phyloP scores from a whole-genome alignment of 164 flowering plant species.

The Liquidambar formosana region DNA sequence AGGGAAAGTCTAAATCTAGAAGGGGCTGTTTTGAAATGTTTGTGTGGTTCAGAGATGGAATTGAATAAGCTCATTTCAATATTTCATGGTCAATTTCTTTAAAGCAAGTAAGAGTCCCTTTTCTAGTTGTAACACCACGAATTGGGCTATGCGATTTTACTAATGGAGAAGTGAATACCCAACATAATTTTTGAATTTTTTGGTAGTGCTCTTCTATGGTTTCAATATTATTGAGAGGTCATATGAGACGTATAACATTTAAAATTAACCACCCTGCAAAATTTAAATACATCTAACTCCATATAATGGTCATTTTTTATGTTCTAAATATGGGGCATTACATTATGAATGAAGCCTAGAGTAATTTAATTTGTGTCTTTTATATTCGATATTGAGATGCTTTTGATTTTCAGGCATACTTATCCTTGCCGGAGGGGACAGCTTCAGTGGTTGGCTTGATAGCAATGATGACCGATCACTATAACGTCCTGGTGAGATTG shows the following conservation, averaged over 20 bases:
- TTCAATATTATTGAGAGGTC: neutral
- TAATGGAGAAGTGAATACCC: no score
- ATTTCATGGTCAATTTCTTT: no score
- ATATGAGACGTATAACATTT: neutral
- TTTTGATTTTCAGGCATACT: constrained; percentile 70
- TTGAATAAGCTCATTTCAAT: no score
- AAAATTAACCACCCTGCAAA: neutral
- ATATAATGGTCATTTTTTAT: neutral
- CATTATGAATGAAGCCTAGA: neutral
- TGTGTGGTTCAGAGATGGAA: no score
- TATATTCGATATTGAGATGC: neutral
- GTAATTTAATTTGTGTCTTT: neutral
- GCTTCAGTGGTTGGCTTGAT: constrained; percentile 90
- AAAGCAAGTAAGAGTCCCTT: no score
- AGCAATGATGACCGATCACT: constrained; percentile 99
- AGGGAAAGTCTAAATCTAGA: no score
- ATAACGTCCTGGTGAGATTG: constrained; percentile 68
- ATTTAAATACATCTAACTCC: neutral
- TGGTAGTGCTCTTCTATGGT: no score
- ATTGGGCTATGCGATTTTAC: no score
- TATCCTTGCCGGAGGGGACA: constrained; percentile 93
- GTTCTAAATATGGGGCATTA: neutral
- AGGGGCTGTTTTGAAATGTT: no score
- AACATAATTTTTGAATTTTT: no score
- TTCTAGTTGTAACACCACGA: no score